Conservation (phyloP, 2,329 filamentous ascomycete species). For the Cladophialophora exuberans region DNA sequence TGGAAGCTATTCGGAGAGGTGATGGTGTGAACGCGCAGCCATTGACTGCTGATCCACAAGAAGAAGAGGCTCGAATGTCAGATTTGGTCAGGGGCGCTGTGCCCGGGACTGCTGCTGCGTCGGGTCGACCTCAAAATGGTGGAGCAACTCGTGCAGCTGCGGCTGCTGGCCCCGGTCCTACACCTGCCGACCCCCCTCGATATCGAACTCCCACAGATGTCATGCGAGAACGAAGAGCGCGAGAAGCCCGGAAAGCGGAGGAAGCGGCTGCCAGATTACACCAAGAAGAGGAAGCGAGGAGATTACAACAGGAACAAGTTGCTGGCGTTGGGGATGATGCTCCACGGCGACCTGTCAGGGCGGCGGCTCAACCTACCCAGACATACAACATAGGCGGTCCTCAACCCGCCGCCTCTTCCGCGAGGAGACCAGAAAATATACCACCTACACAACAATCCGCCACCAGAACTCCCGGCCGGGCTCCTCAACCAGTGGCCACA, state of each 20-base stretch:
- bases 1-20: constrained; percentile 74
- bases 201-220: constrained; percentile 87
- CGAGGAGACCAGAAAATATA: constrained; percentile 27
- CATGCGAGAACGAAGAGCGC: constrained; percentile 81
- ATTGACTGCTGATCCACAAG: constrained; percentile 80
- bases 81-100: constrained; percentile 70
- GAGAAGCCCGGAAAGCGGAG: constrained; percentile 73
- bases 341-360: constrained; percentile 33
- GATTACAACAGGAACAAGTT: constrained; percentile 61
- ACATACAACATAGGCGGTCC: constrained; percentile 23
- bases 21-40: constrained; percentile 56
- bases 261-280: constrained; percentile 62
- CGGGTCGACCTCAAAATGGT: constrained; percentile 61
- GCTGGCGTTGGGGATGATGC: constrained; percentile 58
- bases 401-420: constrained; percentile 12
- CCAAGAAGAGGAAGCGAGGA: constrained; percentile 48
- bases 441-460: constrained; percentile 31
- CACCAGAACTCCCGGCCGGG: constrained; percentile 24
- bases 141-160: constrained; percentile 52
- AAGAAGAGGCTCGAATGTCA: constrained; percentile 92
- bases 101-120: constrained; percentile 48
- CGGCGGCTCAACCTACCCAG: constrained; percentile 23
- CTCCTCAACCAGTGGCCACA: constrained; percentile 28
- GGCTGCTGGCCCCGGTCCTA: constrained; percentile 45
- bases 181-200: constrained; percentile 57